Conservation (phyloP, 2,329 filamentous ascomycete genomes). For the Cercospora brassicicola region DNA sequence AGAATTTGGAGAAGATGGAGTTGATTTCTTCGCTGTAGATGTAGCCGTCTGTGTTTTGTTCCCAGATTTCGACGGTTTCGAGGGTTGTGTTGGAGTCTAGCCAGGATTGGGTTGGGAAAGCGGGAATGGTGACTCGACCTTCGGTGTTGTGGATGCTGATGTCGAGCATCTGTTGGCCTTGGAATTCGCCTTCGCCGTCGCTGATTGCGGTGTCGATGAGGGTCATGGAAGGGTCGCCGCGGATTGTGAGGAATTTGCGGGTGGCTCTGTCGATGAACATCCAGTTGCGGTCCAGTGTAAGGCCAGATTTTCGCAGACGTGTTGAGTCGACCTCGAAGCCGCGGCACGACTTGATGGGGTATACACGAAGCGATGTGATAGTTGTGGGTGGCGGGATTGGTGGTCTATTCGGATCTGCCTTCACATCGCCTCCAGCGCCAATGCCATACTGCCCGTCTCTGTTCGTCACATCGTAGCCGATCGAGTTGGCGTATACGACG, state of each 20-base stretch:
- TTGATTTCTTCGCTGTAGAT: slow-evolving; percentile 56
- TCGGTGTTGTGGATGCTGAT: slow-evolving; percentile 50
- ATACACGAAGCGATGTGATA: slow-evolving; percentile 56
- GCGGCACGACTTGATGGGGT: slow-evolving; percentile 67
- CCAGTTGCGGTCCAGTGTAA: slow-evolving; percentile 65
- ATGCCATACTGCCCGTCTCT: slow-evolving; percentile 27
- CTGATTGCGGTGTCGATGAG: slow-evolving; percentile 58
- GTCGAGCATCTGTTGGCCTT: slow-evolving; percentile 46
- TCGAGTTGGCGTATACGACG: slow-evolving; percentile 30
- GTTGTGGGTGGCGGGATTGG: slow-evolving; percentile 43
- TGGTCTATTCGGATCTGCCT: slow-evolving; percentile 29
- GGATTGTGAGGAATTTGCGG: slow-evolving; percentile 63
- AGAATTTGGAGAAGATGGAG: slow-evolving; percentile 55
- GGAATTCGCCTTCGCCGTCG: slow-evolving; percentile 33
- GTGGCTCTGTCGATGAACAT: slow-evolving; percentile 60
- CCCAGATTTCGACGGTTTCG: slow-evolving; percentile 59
- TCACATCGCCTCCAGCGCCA: slow-evolving; percentile 25
- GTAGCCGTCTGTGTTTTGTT: slow-evolving; percentile 57
- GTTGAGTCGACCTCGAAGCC: slow-evolving; percentile 58
- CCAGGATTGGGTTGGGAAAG: slow-evolving; percentile 57
- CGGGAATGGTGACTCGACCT: slow-evolving; percentile 53
- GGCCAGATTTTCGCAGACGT: slow-evolving; percentile 55
- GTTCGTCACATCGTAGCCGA: slow-evolving; percentile 22
- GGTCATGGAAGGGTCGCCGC: slow-evolving; percentile 62
- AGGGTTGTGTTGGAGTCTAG: slow-evolving; percentile 55